These are phyloP conservation scores for Rhytidiadelphus loreus DNA, from an alignment of 225 moss, liverwort and hornwort species.

Conservation along the genomic window DNA sequence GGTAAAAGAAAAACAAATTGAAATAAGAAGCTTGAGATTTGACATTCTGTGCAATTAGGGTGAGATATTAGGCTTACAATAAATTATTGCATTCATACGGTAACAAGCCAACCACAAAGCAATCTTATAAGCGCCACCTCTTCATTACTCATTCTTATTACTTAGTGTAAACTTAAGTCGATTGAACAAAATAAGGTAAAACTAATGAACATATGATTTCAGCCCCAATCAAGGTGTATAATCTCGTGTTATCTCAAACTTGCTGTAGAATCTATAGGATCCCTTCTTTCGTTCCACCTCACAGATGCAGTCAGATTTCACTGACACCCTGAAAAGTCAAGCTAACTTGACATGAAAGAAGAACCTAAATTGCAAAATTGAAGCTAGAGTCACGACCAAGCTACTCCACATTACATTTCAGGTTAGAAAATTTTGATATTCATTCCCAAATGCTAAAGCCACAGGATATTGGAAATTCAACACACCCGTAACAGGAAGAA, in stretches of 20 bases:
- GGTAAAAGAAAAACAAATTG: too few species aligned
- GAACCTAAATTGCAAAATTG: not conserved
- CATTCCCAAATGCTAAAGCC: not conserved
- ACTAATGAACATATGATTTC: not conserved
- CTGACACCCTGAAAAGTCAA: too few species aligned
- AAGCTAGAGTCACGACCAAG: not conserved
- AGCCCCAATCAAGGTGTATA: not conserved
- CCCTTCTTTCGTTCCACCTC: not conserved
- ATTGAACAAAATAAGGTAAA: not conserved
- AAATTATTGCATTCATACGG: not conserved
- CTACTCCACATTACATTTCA: not conserved
- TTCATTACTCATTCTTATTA: not conserved
- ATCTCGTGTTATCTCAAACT: not conserved
- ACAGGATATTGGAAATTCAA: not conserved
- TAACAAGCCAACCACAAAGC: not conserved
- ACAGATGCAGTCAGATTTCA: not conserved
- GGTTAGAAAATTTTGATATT: too few species aligned
- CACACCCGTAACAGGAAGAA: not conserved
- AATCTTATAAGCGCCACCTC: not conserved
- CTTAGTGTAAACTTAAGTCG: not conserved
- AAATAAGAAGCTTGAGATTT: not conserved
- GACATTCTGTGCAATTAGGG: not conserved
- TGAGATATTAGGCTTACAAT: not conserved
- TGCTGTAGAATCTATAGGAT: not conserved
- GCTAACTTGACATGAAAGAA: not conserved